A percentile compares a stretch with the other conserved stretches of the same genome.
Conservation (phyloP, 371 early-diverging fungal genomes). For the Saksenaea oblongispora region DNA sequence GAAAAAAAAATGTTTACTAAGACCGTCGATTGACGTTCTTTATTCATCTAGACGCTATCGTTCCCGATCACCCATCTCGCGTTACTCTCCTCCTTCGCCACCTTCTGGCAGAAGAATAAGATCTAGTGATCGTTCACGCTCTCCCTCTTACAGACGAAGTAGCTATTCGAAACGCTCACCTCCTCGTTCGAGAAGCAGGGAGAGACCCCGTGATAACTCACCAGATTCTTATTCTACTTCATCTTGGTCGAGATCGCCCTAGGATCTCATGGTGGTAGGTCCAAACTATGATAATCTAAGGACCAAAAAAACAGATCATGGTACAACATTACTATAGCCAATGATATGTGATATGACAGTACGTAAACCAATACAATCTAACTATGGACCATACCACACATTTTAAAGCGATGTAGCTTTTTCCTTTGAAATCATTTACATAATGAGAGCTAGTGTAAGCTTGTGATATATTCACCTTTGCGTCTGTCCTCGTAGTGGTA, state of each 20-base stretch:
- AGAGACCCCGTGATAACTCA: neutral
- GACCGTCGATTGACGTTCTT: conserved; percentile 22
- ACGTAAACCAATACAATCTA: no score
- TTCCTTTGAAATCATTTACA: no score
- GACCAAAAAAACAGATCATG: neutral
- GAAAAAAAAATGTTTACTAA: neutral
- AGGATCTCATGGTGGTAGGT: neutral
- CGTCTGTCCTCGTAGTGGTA: no score
- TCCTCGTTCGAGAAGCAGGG: neutral
- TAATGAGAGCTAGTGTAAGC: no score
- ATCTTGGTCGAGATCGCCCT: neutral
- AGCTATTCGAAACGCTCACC: neutral
- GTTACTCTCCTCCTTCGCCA: conserved; percentile 19
- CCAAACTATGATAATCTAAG: neutral
- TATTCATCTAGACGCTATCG: conserved; percentile 17
- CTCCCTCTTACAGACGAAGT: neutral
- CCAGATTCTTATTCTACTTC: neutral
- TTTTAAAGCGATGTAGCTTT: no score
- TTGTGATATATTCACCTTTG: no score
- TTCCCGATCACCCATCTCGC: neutral
- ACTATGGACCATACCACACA: no score
- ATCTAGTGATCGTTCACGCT: neutral
- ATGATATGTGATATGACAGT: no score
- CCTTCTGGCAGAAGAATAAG: conserved; percentile 30
- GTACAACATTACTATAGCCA: neutral